Conservation (phyloP, 78 protist species). For the Dictyostelium intermedium region DNA sequence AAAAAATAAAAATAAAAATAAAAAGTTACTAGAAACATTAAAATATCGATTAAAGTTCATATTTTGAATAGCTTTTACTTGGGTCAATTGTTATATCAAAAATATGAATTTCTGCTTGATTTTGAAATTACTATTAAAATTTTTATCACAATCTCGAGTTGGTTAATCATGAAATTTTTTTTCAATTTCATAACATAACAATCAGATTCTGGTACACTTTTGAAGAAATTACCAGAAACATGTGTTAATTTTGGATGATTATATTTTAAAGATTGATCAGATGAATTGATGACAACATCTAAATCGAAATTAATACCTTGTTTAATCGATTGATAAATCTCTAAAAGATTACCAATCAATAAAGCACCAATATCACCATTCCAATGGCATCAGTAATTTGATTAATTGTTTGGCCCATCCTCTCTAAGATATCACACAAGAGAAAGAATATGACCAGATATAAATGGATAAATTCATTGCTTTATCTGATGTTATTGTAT, state of each 20-base stretch:
- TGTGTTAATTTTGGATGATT: neutral
- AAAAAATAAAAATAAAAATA: too few relatives aligned
- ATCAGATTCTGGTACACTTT: slow-evolving; percentile 53
- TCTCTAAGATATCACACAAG: neutral
- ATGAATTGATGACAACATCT: neutral
- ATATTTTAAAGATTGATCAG: neutral
- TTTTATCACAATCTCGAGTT: neutral
- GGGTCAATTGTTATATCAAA: neutral
- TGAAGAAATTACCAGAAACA: slow-evolving; percentile 41
- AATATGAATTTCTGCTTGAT: slow-evolving; percentile 14
- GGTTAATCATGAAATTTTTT: slow-evolving; percentile 50
- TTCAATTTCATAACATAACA: slow-evolving; percentile 26
- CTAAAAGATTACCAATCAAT: neutral
- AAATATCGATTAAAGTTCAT: neutral
- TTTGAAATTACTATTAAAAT: slow-evolving; percentile 11
- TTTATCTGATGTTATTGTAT: too few relatives aligned
- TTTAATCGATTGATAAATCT: neutral
- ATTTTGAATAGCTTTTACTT: neutral
- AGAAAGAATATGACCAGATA: neutral
- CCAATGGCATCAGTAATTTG: neutral
- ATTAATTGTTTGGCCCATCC: neutral
- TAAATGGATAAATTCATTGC: neutral
- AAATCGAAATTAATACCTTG: slow-evolving; percentile 51
- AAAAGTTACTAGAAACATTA: neutral
- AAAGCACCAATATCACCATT: slow-evolving; percentile 54